Base-by-base conservation (phyloP, 2,329 filamentous ascomycete genomes). In the Bertia moriformis region DNA sequence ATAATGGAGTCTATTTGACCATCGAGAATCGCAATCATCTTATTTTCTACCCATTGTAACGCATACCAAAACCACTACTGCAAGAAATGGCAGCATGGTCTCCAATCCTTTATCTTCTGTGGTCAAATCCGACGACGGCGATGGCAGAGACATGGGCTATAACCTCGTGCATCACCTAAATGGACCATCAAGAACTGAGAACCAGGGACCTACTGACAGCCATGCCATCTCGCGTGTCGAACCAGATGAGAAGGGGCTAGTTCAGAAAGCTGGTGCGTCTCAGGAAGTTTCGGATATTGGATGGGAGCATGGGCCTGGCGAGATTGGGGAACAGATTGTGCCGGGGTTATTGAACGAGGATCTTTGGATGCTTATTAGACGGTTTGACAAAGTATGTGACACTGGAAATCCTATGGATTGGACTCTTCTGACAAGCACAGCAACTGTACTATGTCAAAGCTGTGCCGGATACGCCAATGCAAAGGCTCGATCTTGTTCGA, bases 401-500 rank as follows among this genome's bases (percentile, higher is more conserved):
- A n/a, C n/a, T n/a, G n/a, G n/a, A n/a, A n/a, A n/a, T n/a, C n/a
- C n/a, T n/a, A n/a, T n/a, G n/a, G n/a, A n/a, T n/a, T n/a, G n/a
- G n/a, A 27, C 22, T 27, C 7, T 35, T 10, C 24, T 35, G 15
- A 3, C 5, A 7, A 5, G 5, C 7, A 12, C 37, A 67, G 63
- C 70, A 74, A 58, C 60, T 72, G 39, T 73, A 73, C 45, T 62
- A 72, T 58, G 81, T 91, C 47, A 85, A 83, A 53, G 74, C 80
- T 19, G 72, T 78, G 5, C 47, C 55, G 0, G 49, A 58, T 18
- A 60, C 68, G 57, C 72, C 4, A 66, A 72, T 1, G 68, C 81
- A 1, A 82, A 80, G 4, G 73, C 61, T 93, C 27, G 85, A 93
- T 54, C 67, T 93, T 42, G 85, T 87, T 47, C 79, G 85, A 41